phyloP scores from a whole-genome alignment of 2,329 filamentous ascomycete species.

The Fusarium sp. region DNA sequence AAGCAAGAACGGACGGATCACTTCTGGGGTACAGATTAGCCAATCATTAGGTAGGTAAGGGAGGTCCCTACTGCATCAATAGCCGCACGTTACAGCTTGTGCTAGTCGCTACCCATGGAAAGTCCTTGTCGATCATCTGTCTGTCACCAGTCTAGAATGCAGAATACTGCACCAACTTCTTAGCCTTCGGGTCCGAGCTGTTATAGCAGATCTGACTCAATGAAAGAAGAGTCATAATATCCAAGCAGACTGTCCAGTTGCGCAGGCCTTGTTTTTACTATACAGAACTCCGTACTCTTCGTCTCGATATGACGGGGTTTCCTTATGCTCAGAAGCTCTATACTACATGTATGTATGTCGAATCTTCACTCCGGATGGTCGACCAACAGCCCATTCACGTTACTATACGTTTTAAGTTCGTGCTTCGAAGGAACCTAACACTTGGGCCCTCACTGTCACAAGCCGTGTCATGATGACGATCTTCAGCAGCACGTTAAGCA shows the following conservation, averaged over 20 bases:
- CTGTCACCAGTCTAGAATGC: neutral
- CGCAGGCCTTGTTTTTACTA: neutral
- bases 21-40: constrained; percentile 5
- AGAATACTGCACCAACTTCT: neutral
- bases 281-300: neutral
- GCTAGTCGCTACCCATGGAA: constrained; percentile 27
- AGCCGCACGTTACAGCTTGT: constrained; percentile 28
- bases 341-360: neutral
- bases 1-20: neutral
- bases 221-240: neutral
- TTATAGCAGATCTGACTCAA: neutral
- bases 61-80: neutral
- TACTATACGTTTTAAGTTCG: neutral
- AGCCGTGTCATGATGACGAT: constrained; percentile 8
- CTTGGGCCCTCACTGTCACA: neutral
- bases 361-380: neutral
- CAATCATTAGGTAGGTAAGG: neutral
- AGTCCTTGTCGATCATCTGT: constrained; percentile 32
- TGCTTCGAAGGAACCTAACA: neutral
- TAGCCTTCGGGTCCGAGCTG: neutral
- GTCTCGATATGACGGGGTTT: neutral
- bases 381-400: neutral
- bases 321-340: neutral
- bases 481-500: neutral
- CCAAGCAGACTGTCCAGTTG: neutral